A percentile compares a stretch with the other conserved stretches of the same genome.
These are phyloP conservation scores for Stephania cephalantha DNA, from an alignment of 164 flowering plant species.

Conservation along the genomic window DNA sequence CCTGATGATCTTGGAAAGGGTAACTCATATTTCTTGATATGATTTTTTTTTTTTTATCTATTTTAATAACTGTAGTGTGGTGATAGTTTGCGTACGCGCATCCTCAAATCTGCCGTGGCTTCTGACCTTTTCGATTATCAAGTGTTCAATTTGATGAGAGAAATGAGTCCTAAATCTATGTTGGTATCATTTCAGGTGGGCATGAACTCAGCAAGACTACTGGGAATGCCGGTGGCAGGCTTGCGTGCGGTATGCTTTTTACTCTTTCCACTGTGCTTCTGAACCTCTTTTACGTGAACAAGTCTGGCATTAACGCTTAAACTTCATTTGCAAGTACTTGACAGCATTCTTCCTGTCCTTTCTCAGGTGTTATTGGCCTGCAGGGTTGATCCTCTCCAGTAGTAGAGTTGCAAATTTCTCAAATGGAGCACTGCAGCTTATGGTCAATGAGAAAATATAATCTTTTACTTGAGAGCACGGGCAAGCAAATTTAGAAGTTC, in stretches of 20 bases:
- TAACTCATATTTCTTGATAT: constrained; percentile 16
- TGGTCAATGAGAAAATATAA: background rate
- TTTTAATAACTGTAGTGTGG: no score
- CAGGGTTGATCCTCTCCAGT: constrained; percentile 21
- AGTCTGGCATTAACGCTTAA: no score
- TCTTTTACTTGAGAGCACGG: background rate
- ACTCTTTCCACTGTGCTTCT: background rate
- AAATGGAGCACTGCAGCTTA: background rate
- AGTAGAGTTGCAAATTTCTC: background rate
- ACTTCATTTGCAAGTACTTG: background rate
- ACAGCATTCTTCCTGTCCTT: background rate
- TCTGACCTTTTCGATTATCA: background rate
- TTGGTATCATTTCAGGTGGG: constrained; percentile 45
- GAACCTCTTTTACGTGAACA: background rate
- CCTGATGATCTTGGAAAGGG: constrained; percentile 99
- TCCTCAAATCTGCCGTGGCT: background rate
- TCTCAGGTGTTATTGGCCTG: constrained; percentile 68
- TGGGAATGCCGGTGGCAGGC: constrained; percentile 92
- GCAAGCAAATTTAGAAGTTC: background rate
- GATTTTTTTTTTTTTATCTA: background rate
- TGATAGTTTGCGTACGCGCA: no score
- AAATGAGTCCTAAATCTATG: background rate
- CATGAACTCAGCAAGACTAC: constrained; percentile 89
- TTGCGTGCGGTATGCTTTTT: constrained; percentile 69
- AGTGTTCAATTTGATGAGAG: background rate